These are phyloP conservation scores for Mycosarcoma maydis DNA, from an alignment of 1,284 basidiomycete genomes.

Conservation along the genomic window DNA sequence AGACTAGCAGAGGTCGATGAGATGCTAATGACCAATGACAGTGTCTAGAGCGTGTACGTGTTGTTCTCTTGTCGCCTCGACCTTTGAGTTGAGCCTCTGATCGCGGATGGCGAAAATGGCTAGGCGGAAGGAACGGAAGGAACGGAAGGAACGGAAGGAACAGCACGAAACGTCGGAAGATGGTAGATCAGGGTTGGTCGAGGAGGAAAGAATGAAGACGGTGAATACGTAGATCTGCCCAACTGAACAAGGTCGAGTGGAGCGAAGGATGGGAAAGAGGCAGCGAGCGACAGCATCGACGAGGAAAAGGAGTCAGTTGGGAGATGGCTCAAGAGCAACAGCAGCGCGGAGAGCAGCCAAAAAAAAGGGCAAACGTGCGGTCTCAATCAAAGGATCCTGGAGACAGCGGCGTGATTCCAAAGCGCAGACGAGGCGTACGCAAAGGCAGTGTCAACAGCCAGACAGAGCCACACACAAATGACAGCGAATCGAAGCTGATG, in stretches of 20 bases:
- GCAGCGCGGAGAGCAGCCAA: background rate
- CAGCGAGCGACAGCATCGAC: background rate
- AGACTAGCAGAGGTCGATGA: background rate
- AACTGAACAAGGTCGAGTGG: constrained; percentile 11
- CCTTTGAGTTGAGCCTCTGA: constrained; percentile 8
- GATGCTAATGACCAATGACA: constrained; percentile 1
- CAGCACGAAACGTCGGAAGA: constrained; percentile 3
- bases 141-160: background rate
- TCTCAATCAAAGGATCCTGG: background rate
- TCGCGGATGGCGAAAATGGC: constrained; percentile 3
- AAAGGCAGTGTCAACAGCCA: background rate
- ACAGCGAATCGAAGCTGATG: constrained; percentile 9
- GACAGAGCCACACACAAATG: background rate
- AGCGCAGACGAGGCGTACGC: background rate
- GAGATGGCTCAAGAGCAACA: background rate
- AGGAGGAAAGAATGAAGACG: constrained; percentile 10
- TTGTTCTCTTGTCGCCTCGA: constrained; percentile 6
- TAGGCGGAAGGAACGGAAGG: too few species aligned
- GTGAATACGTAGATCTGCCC: constrained; percentile 12
- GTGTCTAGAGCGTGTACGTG: background rate
- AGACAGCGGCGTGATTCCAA: too few species aligned
- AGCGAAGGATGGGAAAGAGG: constrained; percentile 9
- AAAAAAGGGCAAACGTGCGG: background rate
- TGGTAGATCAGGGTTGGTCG: constrained; percentile 5
- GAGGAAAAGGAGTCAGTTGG: background rate